These are phyloP conservation scores for Auricularia auricula-judae DNA, from an alignment of 768 basidiomycete genomes.

Conservation along the genomic window DNA sequence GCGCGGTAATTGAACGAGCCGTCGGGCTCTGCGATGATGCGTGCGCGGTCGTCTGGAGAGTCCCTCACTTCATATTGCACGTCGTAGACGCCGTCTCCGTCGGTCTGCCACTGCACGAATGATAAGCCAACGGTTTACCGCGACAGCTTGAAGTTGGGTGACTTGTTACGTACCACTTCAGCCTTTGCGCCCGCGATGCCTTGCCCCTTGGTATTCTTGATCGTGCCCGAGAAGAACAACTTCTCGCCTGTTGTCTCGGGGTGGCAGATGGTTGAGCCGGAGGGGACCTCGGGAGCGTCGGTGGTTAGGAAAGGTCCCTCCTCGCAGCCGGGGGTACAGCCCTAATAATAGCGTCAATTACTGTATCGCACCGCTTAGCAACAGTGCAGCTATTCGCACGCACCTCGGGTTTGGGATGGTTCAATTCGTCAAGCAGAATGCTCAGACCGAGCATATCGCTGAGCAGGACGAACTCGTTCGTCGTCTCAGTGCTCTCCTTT, in stretches of 20 bases:
- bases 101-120: slow-evolving; percentile 26
- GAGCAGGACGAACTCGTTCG: slow-evolving; percentile 30
- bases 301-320: slow-evolving; percentile 25
- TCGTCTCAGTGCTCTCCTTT: slow-evolving; percentile 26
- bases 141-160: not conserved
- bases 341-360: slow-evolving; percentile 6
- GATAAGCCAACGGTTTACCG: not conserved
- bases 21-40: slow-evolving; percentile 19
- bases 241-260: slow-evolving; percentile 20
- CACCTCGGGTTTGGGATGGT: slow-evolving; percentile 23
- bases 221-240: slow-evolving; percentile 24
- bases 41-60: slow-evolving; percentile 18
- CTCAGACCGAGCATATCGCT: slow-evolving; percentile 28
- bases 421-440: slow-evolving; percentile 26
- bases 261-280: slow-evolving; percentile 17
- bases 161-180: slow-evolving; percentile 19
- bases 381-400: not conserved
- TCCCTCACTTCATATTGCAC: slow-evolving; percentile 15
- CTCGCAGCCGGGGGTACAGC: slow-evolving; percentile 24
- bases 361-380: not conserved
- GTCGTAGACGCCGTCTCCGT: slow-evolving; percentile 28
- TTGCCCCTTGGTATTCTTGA: slow-evolving; percentile 25
- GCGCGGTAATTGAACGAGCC: slow-evolving; percentile 22
- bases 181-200: slow-evolving; percentile 20
- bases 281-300: slow-evolving; percentile 20